Conservation (phyloP, 352 stramenopile genomes). For the Globisporangium cystogenes region DNA sequence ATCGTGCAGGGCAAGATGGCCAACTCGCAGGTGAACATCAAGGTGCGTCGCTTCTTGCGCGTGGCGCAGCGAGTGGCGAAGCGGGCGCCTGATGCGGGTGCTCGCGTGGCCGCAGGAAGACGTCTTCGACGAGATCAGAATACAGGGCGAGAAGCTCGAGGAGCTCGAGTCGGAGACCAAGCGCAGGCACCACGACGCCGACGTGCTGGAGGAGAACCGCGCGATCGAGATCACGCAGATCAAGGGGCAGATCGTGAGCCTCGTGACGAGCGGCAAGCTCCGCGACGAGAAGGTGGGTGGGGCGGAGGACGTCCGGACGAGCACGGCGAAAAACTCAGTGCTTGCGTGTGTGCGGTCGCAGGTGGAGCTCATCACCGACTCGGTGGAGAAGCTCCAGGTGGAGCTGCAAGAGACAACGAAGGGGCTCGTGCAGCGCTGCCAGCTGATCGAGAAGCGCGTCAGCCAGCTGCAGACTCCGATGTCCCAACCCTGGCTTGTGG, state of each 20-base stretch:
- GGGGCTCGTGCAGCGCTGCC: slow-evolving; percentile 45
- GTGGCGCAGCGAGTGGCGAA: background rate
- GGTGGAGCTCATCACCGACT: slow-evolving; percentile 45
- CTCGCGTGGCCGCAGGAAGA: slow-evolving; percentile 50
- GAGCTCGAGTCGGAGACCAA: slow-evolving; percentile 71
- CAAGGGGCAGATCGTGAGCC: slow-evolving; percentile 62
- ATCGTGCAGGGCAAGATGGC: slow-evolving; percentile 68
- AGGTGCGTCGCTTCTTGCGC: slow-evolving; percentile 13
- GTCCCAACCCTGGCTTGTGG: slow-evolving; percentile 22
- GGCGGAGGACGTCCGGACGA: no score
- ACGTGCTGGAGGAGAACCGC: slow-evolving; percentile 72
- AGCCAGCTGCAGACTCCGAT: slow-evolving; percentile 49
- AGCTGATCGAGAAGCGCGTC: slow-evolving; percentile 54
- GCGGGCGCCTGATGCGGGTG: no score
- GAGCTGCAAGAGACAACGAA: slow-evolving; percentile 57
- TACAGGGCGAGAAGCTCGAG: slow-evolving; percentile 64
- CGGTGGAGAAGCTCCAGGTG: slow-evolving; percentile 53
- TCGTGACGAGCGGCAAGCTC: slow-evolving; percentile 60
- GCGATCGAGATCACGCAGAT: slow-evolving; percentile 73
- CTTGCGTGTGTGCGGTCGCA: slow-evolving; percentile 3
- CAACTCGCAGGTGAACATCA: slow-evolving; percentile 39
- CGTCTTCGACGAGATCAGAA: slow-evolving; percentile 64
- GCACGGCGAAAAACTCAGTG: no score
- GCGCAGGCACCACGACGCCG: slow-evolving; percentile 60
- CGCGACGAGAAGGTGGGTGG: slow-evolving; percentile 52